Conservation (phyloP, 1,139 yeast species). For the Kodamaea sp. region DNA sequence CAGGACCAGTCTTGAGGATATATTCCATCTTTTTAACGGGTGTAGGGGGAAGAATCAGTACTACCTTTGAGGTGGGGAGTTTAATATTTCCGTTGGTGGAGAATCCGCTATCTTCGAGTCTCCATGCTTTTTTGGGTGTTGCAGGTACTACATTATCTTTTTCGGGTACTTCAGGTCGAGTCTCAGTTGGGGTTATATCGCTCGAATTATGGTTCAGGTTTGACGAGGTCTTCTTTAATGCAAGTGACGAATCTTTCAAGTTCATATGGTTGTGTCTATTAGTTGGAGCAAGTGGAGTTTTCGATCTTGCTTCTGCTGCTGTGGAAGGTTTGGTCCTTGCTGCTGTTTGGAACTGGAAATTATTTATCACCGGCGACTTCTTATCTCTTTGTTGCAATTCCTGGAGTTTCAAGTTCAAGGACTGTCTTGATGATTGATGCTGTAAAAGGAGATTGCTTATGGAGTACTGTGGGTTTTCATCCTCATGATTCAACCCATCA, state of each 20-base stretch:
- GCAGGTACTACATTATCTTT: too few species aligned
- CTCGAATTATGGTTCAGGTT: not conserved
- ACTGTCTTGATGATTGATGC: slow-evolving; percentile 42
- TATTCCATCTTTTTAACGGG: slow-evolving; percentile 66
- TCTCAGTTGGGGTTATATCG: slow-evolving; percentile 1
- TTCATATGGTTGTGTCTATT: slow-evolving; percentile 40
- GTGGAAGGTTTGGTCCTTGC: too few species aligned
- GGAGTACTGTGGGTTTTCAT: slow-evolving; percentile 44
- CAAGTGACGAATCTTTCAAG: slow-evolving; percentile 44
- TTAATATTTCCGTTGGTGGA: slow-evolving; percentile 51
- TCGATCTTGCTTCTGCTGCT: not conserved
- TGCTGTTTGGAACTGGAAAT: slow-evolving; percentile 5
- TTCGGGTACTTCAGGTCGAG: not conserved
- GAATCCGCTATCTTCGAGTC: slow-evolving; percentile 36
- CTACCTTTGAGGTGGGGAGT: slow-evolving; percentile 49
- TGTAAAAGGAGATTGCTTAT: slow-evolving; percentile 41
- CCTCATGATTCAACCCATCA: slow-evolving; percentile 25
- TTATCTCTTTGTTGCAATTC: slow-evolving; percentile 18
- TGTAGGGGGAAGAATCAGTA: slow-evolving; percentile 58
- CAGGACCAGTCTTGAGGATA: slow-evolving; percentile 15
- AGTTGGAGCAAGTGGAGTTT: slow-evolving; percentile 8
- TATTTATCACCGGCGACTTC: slow-evolving; percentile 11
- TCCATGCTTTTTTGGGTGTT: slow-evolving; percentile 1
- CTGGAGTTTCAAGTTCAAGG: slow-evolving; percentile 35
- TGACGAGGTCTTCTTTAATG: slow-evolving; percentile 33